phyloP scores from a whole-genome alignment of 176 grass and related monocot species.

The Leersia perrieri region DNA sequence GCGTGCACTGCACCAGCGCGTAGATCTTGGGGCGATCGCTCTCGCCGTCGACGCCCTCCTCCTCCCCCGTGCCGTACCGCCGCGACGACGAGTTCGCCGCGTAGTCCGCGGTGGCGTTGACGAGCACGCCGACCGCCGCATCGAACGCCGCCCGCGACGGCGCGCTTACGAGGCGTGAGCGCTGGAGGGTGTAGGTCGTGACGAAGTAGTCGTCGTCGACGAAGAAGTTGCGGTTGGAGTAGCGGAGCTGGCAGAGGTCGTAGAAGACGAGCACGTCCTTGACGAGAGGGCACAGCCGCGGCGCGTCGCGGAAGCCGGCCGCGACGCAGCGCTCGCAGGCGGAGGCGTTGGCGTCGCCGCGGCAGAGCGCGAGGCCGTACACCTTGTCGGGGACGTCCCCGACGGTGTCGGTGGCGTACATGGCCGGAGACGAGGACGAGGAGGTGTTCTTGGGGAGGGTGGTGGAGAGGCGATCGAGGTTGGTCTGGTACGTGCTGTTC shows the following conservation, averaged over 20 bases:
- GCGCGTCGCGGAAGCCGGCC: background rate
- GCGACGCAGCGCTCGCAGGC: slow-evolving; percentile 29
- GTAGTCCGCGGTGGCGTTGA: slow-evolving; percentile 33
- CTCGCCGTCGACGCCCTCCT: background rate
- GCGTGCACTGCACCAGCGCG: slow-evolving; percentile 54
- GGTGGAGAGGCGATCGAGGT: slow-evolving; percentile 30
- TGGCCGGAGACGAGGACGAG: background rate
- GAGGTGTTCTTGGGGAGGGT: slow-evolving; percentile 7
- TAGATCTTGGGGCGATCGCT: slow-evolving; percentile 23
- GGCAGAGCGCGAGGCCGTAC: slow-evolving; percentile 39
- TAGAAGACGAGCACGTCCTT: slow-evolving; percentile 21
- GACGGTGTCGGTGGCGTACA: background rate
- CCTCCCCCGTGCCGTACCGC: slow-evolving; percentile 42
- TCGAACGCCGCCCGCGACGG: background rate
- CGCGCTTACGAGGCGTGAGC: background rate
- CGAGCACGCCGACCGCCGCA: slow-evolving; percentile 12
- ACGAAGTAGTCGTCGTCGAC: background rate
- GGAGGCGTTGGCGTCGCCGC: slow-evolving; percentile 29
- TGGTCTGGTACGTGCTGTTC: slow-evolving; percentile 35
- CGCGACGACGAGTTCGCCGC: slow-evolving; percentile 21
- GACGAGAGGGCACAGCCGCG: background rate
- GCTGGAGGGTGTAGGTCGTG: background rate
- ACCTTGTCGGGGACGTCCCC: slow-evolving; percentile 27
- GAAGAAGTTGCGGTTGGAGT: slow-evolving; percentile 39
- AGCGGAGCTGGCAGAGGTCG: slow-evolving; percentile 36